Evolutionary conservation across 192 early-diverging fungal species (phyloP), one percentile per base, ranked within the genome.

Genomic region (Glomus cerebriforme): DNA sequence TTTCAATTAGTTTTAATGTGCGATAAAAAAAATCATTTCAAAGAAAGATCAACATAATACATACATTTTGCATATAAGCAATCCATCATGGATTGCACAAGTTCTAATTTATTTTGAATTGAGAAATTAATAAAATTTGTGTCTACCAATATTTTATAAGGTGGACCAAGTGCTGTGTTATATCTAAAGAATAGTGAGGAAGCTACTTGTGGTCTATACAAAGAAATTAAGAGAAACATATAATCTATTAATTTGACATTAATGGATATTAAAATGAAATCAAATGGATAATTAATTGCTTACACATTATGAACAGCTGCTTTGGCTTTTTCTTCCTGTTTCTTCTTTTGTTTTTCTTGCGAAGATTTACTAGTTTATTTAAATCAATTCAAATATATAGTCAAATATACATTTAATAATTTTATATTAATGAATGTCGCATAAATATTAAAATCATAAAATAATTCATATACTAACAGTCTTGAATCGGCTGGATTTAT

Each of bases 101-200:
- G 87, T 82, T 99, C 98, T 32, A 99, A 90, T 82, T 98, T 97
- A 89, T 99, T 99, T 83, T 98, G 97, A 81, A 99, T 95, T 13
- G 96, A 95, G 82, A 99, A 98, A 88, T 99, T 99, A 90, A 99
- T 99, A 73, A 99, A 99, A 84, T 99, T 99, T 81, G 98, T 98
- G 86, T 99, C 98, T 47, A 99, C 91, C 13, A 99, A 84, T 27
- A 99, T 90, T 78, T 95, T 93, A 85, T 99, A 99, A 19, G 98
- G 98, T 49, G 98, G 98, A 3, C 94, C 96, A 5, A 99, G 87
- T 39, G 95, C 93, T 29, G 93, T 90, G 83, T 99, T 99, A 86
- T 98, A 94, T 82, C 95, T 92, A 92, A 98, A 99, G 87, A 99
- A 99, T 85, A 99, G 85, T 32, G 95, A 95, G 9, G 96, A 94